Conservation (phyloP, 257 asterid species). For the Rehmannia glutinosa region DNA sequence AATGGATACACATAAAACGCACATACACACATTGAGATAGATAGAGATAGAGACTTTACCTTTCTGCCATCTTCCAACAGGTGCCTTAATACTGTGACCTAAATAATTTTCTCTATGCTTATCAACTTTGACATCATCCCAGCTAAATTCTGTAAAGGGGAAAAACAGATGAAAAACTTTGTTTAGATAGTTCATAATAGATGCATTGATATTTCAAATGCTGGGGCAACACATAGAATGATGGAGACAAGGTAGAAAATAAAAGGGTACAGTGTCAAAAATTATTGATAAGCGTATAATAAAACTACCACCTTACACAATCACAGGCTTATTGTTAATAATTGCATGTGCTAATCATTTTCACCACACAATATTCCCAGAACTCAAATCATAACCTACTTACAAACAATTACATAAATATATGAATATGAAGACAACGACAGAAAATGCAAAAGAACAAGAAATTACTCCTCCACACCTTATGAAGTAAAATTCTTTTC, state of each 20-base stretch:
- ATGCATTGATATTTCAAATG: background rate
- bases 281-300: background rate
- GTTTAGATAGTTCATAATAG: background rate
- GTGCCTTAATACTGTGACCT: conserved; percentile 95
- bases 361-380: background rate
- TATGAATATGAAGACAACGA: background rate
- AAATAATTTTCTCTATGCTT: conserved; percentile 91
- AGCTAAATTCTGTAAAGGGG: conserved; percentile 68
- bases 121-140: conserved; percentile 98
- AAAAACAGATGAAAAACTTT: background rate
- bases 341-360: background rate
- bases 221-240: background rate
- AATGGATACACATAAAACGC: background rate
- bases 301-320: background rate
- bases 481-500: background rate
- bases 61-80: conserved; percentile 99
- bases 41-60: conserved; percentile 37
- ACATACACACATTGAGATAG: background rate
- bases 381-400: background rate
- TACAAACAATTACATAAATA: background rate
- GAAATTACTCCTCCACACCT: background rate
- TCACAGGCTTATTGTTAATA: background rate
- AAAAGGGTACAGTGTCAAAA: background rate
- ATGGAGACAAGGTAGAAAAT: background rate
- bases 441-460: background rate